Conservation (phyloP, 768 basidiomycete species). For the Termitomyces bulborhizus region DNA sequence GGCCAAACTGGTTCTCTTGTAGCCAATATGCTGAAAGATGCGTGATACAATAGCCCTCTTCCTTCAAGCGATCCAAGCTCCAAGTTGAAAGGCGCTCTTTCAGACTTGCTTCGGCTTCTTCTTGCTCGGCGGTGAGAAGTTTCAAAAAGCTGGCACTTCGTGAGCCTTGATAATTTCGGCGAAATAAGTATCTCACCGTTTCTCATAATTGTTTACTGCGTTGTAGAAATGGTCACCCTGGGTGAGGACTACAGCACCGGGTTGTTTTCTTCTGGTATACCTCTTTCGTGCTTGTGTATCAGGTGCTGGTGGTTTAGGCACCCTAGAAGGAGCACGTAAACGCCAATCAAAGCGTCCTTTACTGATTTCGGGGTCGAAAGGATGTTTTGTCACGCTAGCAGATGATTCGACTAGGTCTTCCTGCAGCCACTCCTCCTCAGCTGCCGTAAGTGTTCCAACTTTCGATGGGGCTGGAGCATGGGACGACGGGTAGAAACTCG, state of each 20-base stretch:
- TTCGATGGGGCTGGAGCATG: background rate
- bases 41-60: conserved; percentile 72
- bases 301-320: conserved; percentile 10
- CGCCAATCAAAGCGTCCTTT: conserved; percentile 57
- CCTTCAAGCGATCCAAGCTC: conserved; percentile 50
- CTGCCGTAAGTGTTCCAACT: conserved; percentile 15
- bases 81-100: conserved; percentile 63
- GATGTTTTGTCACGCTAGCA: conserved; percentile 3
- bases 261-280: conserved; percentile 31
- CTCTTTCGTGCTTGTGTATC: conserved; percentile 8
- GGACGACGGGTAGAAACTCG: conserved; percentile 1
- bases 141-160: conserved; percentile 29
- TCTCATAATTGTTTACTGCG: conserved; percentile 47
- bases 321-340: conserved; percentile 42
- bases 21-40: conserved; percentile 66
- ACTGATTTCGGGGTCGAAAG: conserved; percentile 8
- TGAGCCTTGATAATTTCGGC: conserved; percentile 10
- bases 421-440: conserved; percentile 35
- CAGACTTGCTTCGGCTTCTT: conserved; percentile 53
- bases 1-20: conserved; percentile 54
- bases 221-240: conserved; percentile 38
- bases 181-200: conserved; percentile 32
- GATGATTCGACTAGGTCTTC: conserved; percentile 13
- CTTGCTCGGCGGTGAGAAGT: conserved; percentile 57
- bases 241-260: conserved; percentile 25